These are phyloP conservation scores for Aspergillus melleus DNA, from an alignment of 2,329 filamentous ascomycete genomes.

Conservation along the genomic window DNA sequence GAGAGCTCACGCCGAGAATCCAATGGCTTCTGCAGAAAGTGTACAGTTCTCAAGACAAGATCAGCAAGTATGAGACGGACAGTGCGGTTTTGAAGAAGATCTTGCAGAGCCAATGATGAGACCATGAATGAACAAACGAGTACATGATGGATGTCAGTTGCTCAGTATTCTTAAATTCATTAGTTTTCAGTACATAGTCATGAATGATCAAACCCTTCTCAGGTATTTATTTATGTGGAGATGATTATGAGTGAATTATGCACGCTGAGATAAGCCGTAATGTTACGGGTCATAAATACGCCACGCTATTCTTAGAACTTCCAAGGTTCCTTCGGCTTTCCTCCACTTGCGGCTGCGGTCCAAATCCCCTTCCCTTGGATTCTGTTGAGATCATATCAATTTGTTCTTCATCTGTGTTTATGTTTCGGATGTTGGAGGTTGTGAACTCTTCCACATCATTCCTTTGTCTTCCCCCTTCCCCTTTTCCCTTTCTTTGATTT, in stretches of 20 bases:
- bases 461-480: too few species aligned
- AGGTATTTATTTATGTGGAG: too few species aligned
- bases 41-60: constrained; percentile 69
- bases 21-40: constrained; percentile 75
- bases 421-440: too few species aligned
- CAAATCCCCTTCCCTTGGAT: too few species aligned
- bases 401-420: too few species aligned
- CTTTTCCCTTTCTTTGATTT: too few species aligned
- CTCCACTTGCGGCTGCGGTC: too few species aligned
- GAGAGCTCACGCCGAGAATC: constrained; percentile 65
- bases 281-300: constrained; percentile 1
- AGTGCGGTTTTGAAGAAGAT: constrained; percentile 71
- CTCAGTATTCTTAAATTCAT: too few species aligned
- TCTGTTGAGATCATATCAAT: background rate
- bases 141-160: background rate
- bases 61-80: constrained; percentile 72
- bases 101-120: constrained; percentile 54
- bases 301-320: background rate
- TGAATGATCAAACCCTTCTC: too few species aligned
- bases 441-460: too few species aligned
- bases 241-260: background rate
- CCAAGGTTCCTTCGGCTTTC: too few species aligned
- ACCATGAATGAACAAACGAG: background rate
- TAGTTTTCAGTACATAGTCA: too few species aligned
- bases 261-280: constrained; percentile 10